Percentiles rank a stretch among this genome's conserved stretches.
These are phyloP conservation scores for Sporothrix pseudoabietina DNA, from an alignment of 2,329 filamentous ascomycete species.

Conservation along the genomic window DNA sequence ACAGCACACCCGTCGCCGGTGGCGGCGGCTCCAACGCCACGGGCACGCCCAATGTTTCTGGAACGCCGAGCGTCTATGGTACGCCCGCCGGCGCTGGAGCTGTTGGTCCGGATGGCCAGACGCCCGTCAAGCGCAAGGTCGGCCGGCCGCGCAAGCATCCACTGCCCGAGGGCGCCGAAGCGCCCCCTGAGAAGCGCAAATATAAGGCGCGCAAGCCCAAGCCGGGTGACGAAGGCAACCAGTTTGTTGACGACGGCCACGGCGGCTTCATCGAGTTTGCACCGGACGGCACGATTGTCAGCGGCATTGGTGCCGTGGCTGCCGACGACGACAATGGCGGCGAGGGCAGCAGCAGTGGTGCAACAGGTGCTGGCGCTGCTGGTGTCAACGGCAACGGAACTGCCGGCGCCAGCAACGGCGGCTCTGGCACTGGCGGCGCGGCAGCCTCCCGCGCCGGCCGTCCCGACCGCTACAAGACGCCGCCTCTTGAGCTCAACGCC, in stretches of 20 bases:
- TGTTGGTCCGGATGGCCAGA: conserved; percentile 46
- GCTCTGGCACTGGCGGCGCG: not conserved
- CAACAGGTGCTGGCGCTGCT: conserved; percentile 32
- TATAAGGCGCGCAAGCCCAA: conserved; percentile 61
- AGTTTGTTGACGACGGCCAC: conserved; percentile 47
- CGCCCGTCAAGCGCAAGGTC: conserved; percentile 64
- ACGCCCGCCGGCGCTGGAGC: conserved; percentile 29
- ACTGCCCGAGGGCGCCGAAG: conserved; percentile 56
- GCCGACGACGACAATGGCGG: conserved; percentile 16
- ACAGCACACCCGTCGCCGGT: conserved; percentile 40
- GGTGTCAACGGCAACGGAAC: conserved; percentile 41
- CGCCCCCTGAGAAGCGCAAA: conserved; percentile 63
- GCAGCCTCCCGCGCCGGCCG: conserved; percentile 55
- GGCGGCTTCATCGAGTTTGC: conserved; percentile 44
- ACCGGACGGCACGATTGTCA: conserved; percentile 16
- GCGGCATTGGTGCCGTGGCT: not conserved
- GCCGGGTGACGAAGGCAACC: conserved; percentile 46
- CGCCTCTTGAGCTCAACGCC: conserved; percentile 57
- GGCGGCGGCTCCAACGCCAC: conserved; percentile 29
- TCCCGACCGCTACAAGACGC: conserved; percentile 65
- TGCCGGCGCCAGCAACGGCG: conserved; percentile 10
- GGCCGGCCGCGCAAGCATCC: conserved; percentile 67
- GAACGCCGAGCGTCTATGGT: conserved; percentile 56
- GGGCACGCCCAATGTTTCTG: not conserved
- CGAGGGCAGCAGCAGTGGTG: conserved; percentile 13